These are phyloP conservation scores for Strobilomyces echinocephalus DNA, from an alignment of 768 basidiomycete genomes.

Conservation along the genomic window DNA sequence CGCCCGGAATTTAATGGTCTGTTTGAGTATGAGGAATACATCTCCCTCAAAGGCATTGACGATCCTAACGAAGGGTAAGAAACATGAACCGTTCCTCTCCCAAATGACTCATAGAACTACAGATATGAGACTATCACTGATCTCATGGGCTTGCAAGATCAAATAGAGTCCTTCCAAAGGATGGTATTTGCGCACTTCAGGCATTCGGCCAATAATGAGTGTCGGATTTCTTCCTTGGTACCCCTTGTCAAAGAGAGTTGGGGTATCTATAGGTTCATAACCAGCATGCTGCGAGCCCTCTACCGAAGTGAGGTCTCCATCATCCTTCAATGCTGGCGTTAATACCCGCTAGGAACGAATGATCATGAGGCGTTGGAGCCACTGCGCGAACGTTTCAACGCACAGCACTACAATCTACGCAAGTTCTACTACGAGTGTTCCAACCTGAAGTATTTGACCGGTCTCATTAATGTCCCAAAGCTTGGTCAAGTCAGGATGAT, in stretches of 20 bases:
- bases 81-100: constrained; percentile 1
- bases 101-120: constrained; percentile 11
- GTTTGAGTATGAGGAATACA: constrained; percentile 98
- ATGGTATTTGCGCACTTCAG: constrained; percentile 95
- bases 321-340: neutral
- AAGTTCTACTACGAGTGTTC: constrained; percentile 99
- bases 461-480: constrained; percentile 97
- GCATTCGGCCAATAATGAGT: constrained; percentile 91
- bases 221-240: constrained; percentile 91
- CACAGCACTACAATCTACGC: constrained; percentile 89
- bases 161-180: constrained; percentile 98
- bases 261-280: constrained; percentile 98
- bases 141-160: constrained; percentile 96
- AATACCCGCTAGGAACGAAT: constrained; percentile 66
- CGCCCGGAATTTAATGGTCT: constrained; percentile 97
- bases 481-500: constrained; percentile 65
- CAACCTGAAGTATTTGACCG: constrained; percentile 95
- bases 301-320: constrained; percentile 65
- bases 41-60: constrained; percentile 94
- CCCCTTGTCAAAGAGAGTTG: constrained; percentile 98
- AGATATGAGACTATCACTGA: constrained; percentile 98
- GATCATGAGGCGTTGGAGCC: constrained; percentile 87
- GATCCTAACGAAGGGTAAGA: constrained; percentile 98
- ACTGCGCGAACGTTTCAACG: constrained; percentile 76
- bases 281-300: constrained; percentile 97